Evolutionary conservation across 2,329 filamentous ascomycete genomes (phyloP).

Genomic region (Talaromyces sp.): DNA sequence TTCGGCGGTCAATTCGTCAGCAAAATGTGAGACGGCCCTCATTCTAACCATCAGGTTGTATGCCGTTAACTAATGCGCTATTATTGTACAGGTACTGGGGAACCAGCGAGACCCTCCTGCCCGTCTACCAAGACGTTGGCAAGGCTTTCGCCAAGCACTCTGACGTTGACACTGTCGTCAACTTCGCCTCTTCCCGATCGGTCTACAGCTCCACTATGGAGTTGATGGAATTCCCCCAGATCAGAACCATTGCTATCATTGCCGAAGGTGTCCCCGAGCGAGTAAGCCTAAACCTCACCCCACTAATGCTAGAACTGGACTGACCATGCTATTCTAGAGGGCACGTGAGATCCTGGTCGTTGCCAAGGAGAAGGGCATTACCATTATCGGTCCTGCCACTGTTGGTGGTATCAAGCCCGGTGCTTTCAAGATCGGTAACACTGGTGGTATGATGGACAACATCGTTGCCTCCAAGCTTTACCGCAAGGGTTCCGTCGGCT

Average conservation of each 20-base stretch:
- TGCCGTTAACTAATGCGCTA: background rate
- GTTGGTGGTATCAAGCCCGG: conserved; percentile 99
- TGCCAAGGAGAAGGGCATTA: conserved; percentile 96
- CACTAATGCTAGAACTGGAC: background rate
- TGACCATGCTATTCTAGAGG: conserved; percentile 51
- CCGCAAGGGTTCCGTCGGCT: conserved; percentile 96
- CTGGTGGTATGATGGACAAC: conserved; percentile 99
- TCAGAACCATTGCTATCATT: conserved; percentile 99
- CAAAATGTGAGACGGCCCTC: conserved; percentile 68
- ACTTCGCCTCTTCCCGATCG: conserved; percentile 98
- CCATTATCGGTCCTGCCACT: conserved; percentile 96
- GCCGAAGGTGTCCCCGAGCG: conserved; percentile 98
- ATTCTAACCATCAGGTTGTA: background rate
- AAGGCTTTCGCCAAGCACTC: conserved; percentile 96
- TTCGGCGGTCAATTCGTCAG: conserved; percentile 99
- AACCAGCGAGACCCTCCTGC: conserved; percentile 96
- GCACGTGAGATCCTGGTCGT: conserved; percentile 96
- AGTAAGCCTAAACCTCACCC: conserved; percentile 48
- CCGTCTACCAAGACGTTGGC: conserved; percentile 89
- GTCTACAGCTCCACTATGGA: conserved; percentile 99
- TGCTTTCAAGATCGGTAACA: conserved; percentile 99
- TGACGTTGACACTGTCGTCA: conserved; percentile 96
- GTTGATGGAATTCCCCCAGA: conserved; percentile 93
- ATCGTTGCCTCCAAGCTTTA: conserved; percentile 99
- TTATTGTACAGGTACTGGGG: conserved; percentile 73